A percentile compares a stretch with the other conserved stretches of the same genome.
Conservation (phyloP, 805 yeast genomes). For the Tanozyma kutaoensis region DNA sequence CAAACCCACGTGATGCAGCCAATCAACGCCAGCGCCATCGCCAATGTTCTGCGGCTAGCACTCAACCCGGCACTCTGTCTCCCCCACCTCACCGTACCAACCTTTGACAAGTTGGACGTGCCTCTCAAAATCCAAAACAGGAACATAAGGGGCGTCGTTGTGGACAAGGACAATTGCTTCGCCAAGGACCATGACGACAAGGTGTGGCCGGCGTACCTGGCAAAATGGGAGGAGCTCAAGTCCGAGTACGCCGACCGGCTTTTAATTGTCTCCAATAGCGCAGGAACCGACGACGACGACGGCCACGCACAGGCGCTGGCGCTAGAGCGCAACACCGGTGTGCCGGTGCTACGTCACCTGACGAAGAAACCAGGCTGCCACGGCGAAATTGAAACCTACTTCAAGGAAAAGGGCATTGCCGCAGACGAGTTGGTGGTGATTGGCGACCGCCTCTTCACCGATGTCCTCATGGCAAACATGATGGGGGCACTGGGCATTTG, state of each 20-base stretch:
- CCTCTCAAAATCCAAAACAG: constrained; percentile 27
- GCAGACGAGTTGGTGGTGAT: constrained; percentile 67
- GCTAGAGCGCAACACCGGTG: constrained; percentile 55
- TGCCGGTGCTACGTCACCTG: constrained; percentile 54
- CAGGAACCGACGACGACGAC: constrained; percentile 74
- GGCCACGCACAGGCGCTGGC: constrained; percentile 43
- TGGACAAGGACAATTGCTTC: constrained; percentile 94
- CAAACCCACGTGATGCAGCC: constrained; percentile 8
- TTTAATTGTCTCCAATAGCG: constrained; percentile 81
- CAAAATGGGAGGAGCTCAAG: not conserved
- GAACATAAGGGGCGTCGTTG: constrained; percentile 58
- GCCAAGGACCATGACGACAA: constrained; percentile 71
- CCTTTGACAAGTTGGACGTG: constrained; percentile 47
- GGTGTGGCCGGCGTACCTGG: constrained; percentile 60
- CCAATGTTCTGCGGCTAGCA: constrained; percentile 48
- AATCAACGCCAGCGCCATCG: constrained; percentile 66
- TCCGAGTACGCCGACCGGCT: constrained; percentile 36
- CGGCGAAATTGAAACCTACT: constrained; percentile 50
- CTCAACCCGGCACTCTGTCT: constrained; percentile 54
- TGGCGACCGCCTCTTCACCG: constrained; percentile 89
- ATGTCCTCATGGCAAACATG: constrained; percentile 83
- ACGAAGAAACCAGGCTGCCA: constrained; percentile 79
- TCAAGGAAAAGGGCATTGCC: constrained; percentile 30
- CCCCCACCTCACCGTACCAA: constrained; percentile 46
- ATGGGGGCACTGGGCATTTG: constrained; percentile 85